Conservation (phyloP, 1,284 basidiomycete genomes). For the Cutaneotrichosporon daszewskae region DNA sequence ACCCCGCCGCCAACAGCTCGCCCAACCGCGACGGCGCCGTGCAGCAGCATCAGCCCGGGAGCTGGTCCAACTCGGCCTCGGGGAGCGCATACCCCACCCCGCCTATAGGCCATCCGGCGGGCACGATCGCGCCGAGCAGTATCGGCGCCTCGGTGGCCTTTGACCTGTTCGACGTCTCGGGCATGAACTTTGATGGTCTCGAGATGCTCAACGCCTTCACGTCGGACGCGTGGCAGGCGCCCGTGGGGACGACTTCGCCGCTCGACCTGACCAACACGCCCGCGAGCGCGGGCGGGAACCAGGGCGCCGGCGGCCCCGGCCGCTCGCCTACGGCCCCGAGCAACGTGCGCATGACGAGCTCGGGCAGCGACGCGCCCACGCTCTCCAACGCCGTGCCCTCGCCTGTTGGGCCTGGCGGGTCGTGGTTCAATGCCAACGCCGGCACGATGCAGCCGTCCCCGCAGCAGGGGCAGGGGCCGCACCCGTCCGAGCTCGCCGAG, state of each 20-base stretch:
- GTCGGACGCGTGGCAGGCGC: constrained; percentile 19
- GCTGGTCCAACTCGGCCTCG: background rate
- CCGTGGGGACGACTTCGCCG: constrained; percentile 1
- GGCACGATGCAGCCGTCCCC: constrained; percentile 6
- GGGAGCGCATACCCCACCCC: constrained; percentile 1
- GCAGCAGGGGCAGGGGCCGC: constrained; percentile 1
- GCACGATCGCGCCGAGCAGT: constrained; percentile 1
- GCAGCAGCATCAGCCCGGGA: no score
- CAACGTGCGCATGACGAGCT: no score
- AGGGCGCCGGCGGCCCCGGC: no score
- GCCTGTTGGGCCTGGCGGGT: background rate
- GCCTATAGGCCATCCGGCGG: background rate
- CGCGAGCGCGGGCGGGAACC: background rate
- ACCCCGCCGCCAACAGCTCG: background rate
- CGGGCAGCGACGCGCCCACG: background rate
- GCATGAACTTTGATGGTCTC: constrained; percentile 41
- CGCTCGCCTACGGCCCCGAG: no score
- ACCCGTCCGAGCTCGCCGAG: constrained; percentile 20
- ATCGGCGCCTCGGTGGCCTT: constrained; percentile 2
- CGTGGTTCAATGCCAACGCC: constrained; percentile 13
- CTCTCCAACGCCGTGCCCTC: constrained; percentile 1
- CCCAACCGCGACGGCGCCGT: background rate
- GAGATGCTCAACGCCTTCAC: constrained; percentile 43
- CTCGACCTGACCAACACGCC: background rate
- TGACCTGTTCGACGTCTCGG: constrained; percentile 38